Conservation (phyloP, 2,329 filamentous ascomycete species). For the Aureobasidium melanogenum region DNA sequence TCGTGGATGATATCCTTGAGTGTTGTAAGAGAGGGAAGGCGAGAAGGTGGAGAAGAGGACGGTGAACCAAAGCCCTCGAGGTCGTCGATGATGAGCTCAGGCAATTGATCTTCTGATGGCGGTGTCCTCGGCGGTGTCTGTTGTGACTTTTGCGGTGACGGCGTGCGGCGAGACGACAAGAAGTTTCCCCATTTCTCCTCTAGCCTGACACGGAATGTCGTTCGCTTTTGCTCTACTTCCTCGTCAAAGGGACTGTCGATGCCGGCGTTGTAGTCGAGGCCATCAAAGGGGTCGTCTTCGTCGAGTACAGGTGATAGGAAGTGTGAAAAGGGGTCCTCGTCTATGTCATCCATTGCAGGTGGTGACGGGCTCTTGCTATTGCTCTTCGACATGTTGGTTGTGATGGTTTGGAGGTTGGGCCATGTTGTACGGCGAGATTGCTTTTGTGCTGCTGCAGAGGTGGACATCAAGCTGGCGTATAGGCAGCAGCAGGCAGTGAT, state of each 20-base stretch:
- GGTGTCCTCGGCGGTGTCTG: conserved; percentile 27
- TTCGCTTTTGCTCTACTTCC: conserved; percentile 20
- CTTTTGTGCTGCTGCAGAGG: conserved; percentile 11
- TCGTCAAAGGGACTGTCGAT: conserved; percentile 19
- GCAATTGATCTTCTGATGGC: conserved; percentile 14
- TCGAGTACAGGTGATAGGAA: conserved; percentile 34
- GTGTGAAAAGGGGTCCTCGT: conserved; percentile 35
- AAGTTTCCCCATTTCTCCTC: conserved; percentile 33
- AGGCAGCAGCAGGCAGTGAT: conserved; percentile 5
- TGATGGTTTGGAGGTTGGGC: conserved; percentile 14
- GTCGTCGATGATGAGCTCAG: conserved; percentile 15
- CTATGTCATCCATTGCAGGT: conserved; percentile 26
- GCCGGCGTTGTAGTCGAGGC: conserved; percentile 30
- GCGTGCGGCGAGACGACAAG: conserved; percentile 16
- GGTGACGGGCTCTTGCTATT: background rate
- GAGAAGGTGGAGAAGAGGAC: conserved; percentile 5
- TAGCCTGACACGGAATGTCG: conserved; percentile 31
- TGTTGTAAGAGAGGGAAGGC: conserved; percentile 13
- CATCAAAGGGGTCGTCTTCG: conserved; percentile 30
- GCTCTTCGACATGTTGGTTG: conserved; percentile 11
- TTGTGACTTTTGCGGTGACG: conserved; percentile 17
- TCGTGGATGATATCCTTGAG: conserved; percentile 4
- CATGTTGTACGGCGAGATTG: conserved; percentile 15
- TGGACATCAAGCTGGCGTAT: conserved; percentile 12
- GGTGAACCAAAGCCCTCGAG: conserved; percentile 13